Evolutionary conservation across 441 rosid species (phyloP).

Genomic region (Mallotus japonicus): DNA sequence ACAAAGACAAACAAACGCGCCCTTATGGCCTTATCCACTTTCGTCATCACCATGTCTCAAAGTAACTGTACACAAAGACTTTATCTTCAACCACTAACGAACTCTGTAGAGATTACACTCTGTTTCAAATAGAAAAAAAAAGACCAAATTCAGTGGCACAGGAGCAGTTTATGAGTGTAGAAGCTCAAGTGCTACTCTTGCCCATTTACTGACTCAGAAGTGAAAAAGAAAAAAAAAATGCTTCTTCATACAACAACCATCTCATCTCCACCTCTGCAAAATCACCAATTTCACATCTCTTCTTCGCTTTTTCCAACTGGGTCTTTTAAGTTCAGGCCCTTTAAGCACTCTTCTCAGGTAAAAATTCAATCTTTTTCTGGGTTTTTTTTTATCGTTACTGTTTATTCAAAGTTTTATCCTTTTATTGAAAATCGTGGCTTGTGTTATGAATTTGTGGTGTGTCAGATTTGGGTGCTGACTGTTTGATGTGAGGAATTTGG

Average conservation of each 20-base stretch:
- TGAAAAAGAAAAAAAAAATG: slow-evolving; percentile 29
- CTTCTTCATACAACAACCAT: slow-evolving; percentile 48
- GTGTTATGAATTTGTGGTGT: neutral
- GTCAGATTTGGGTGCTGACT: neutral
- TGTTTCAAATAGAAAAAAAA: neutral
- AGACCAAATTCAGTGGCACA: too few relatives aligned
- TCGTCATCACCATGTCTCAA: neutral
- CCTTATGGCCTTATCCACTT: slow-evolving; percentile 9
- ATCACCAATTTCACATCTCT: slow-evolving; percentile 13
- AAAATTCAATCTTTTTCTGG: slow-evolving; percentile 7
- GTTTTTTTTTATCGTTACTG: too few relatives aligned
- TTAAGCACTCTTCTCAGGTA: slow-evolving; percentile 48
- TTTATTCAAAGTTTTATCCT: neutral
- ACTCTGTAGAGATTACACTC: neutral
- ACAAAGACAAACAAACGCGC: too few relatives aligned
- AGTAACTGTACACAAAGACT: neutral
- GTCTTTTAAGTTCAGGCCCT: slow-evolving; percentile 34
- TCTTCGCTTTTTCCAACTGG: slow-evolving; percentile 30
- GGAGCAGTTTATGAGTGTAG: slow-evolving; percentile 6
- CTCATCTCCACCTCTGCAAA: slow-evolving; percentile 46
- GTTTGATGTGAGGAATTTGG: neutral
- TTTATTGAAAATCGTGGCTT: neutral
- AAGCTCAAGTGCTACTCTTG: neutral
- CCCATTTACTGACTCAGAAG: neutral
- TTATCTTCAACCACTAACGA: slow-evolving; percentile 19